Evolutionary conservation across 2,329 filamentous ascomycete species (phyloP).

Genomic region (Lasiodiplodia sp.): DNA sequence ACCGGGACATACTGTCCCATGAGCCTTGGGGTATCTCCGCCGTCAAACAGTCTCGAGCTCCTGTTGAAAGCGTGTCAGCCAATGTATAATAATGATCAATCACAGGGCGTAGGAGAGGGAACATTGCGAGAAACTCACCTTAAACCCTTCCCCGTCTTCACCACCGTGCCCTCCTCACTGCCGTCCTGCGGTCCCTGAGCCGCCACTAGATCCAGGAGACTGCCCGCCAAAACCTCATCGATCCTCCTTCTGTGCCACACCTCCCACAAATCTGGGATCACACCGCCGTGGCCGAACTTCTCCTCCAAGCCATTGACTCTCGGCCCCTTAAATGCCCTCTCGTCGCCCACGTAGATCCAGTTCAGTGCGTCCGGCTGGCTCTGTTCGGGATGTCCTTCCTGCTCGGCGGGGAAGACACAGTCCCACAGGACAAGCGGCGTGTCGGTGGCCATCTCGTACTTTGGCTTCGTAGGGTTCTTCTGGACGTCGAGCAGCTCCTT

Average conservation of each 20-base stretch:
- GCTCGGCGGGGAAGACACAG: conserved; percentile 77
- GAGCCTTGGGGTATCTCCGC: conserved; percentile 60
- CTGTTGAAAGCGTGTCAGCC: conserved; percentile 27
- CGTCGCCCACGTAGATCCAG: conserved; percentile 83
- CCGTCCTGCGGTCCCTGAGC: conserved; percentile 42
- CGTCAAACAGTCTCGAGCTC: conserved; percentile 65
- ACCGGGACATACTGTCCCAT: conserved; percentile 66
- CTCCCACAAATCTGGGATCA: conserved; percentile 71
- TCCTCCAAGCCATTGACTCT: conserved; percentile 39
- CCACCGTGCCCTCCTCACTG: conserved; percentile 24
- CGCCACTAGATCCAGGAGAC: conserved; percentile 71
- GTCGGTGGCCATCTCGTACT: conserved; percentile 90
- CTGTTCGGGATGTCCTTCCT: conserved; percentile 47
- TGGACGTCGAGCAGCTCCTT: conserved; percentile 75
- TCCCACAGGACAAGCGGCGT: conserved; percentile 94
- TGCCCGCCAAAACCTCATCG: conserved; percentile 82
- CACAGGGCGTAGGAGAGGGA: background rate
- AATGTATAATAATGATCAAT: no score
- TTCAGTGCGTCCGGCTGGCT: conserved; percentile 64
- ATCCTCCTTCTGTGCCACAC: conserved; percentile 86
- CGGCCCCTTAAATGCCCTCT: conserved; percentile 58
- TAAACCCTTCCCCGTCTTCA: conserved; percentile 6
- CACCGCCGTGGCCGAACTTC: conserved; percentile 46
- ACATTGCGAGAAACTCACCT: conserved; percentile 3
- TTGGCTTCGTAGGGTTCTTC: conserved; percentile 76